Percentiles rank a stretch among this genome's conserved stretches.
These are phyloP conservation scores for Paramecium caudatum DNA, from an alignment of 73 alveolate genomes.

Conservation along the genomic window DNA sequence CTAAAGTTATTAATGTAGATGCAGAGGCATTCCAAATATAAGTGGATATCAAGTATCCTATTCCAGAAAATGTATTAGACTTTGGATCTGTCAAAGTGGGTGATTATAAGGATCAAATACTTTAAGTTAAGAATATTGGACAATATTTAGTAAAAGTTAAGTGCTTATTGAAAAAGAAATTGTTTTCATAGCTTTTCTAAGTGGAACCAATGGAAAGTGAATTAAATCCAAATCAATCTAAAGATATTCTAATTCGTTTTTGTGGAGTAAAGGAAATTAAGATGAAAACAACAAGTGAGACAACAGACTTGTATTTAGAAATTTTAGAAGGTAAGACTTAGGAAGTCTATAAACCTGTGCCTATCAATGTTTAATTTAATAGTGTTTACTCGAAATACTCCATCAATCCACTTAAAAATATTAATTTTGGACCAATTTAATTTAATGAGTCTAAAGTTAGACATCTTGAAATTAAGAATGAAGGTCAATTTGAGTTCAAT, in stretches of 20 bases:
- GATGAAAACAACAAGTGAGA: constrained; percentile 94
- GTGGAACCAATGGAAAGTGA: constrained; percentile 97
- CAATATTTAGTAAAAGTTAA: constrained; percentile 93
- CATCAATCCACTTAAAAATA: constrained; percentile 97
- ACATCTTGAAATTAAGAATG: constrained; percentile 96
- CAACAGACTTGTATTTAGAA: constrained; percentile 93
- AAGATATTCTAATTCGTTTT: constrained; percentile 91
- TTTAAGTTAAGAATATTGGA: constrained; percentile 94
- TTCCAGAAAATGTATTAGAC: constrained; percentile 87
- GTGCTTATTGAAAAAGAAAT: constrained; percentile 94
- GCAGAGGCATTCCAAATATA: constrained; percentile 99
- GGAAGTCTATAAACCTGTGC: constrained; percentile 92
- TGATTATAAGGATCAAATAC: constrained; percentile 94
- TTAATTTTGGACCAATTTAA: constrained; percentile 98
- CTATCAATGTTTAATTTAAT: constrained; percentile 95
- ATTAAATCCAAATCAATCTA: constrained; percentile 95
- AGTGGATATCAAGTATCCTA: constrained; percentile 93
- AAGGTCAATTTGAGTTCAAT: constrained; percentile 98
- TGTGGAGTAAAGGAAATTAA: constrained; percentile 95
- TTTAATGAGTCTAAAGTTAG: constrained; percentile 95
- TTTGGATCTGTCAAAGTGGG: constrained; percentile 98
- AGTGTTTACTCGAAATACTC: constrained; percentile 96
- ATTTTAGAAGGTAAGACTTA: constrained; percentile 96
- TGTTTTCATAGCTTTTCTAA: constrained; percentile 94
- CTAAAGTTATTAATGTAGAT: constrained; percentile 91